These are phyloP conservation scores for Pseudocercospora cruenta DNA, from an alignment of 2,329 filamentous ascomycete species.

Conservation along the genomic window DNA sequence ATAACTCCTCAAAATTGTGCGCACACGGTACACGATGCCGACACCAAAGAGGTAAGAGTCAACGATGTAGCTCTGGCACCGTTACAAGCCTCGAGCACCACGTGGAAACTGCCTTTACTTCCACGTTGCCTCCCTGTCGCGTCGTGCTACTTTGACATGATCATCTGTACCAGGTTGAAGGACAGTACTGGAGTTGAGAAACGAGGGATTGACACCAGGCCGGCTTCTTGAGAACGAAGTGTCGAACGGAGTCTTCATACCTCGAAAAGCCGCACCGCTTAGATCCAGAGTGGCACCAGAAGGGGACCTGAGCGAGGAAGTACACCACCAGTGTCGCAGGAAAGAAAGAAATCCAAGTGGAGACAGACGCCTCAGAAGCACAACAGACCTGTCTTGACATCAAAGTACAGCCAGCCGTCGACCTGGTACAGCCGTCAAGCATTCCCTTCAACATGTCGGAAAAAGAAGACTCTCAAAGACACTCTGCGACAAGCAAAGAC, in stretches of 20 bases:
- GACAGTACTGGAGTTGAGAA: not conserved
- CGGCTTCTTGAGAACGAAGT: too few relatives aligned
- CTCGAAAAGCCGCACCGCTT: too few relatives aligned
- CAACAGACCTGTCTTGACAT: not conserved
- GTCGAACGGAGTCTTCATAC: not conserved
- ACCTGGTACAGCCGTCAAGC: not conserved
- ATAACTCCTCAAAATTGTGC: not conserved
- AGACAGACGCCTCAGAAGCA: not conserved
- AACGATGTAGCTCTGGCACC: not conserved
- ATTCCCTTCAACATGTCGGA: not conserved
- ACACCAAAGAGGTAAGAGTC: not conserved
- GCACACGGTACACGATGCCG: not conserved
- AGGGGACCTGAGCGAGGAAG: too few relatives aligned
- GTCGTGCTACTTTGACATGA: not conserved
- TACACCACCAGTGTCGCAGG: too few relatives aligned
- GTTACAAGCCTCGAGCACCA: not conserved
- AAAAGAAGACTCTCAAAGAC: not conserved
- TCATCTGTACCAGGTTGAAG: not conserved
- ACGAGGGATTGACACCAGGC: not conserved
- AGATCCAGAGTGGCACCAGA: too few relatives aligned
- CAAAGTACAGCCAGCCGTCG: not conserved
- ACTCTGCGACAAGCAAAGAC: not conserved
- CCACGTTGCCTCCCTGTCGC: not conserved
- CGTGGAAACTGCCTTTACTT: not conserved
- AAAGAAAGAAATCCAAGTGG: too few relatives aligned